phyloP scores from a whole-genome alignment of 2,329 filamentous ascomycete species.

The Sarocladium oryzae region DNA sequence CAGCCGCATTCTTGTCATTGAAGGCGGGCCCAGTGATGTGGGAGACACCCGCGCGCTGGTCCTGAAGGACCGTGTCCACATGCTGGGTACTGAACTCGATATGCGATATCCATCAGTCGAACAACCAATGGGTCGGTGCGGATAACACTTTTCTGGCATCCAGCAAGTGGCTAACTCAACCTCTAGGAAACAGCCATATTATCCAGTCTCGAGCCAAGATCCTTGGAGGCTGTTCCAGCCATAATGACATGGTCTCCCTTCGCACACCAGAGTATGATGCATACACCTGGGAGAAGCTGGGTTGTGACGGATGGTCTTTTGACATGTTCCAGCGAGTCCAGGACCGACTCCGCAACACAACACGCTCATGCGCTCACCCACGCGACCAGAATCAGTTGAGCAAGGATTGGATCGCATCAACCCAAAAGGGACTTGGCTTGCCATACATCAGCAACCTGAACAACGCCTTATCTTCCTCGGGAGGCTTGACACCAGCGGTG shows the following conservation, averaged over 20 bases:
- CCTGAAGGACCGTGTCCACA: slow-evolving; percentile 70
- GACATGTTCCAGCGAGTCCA: slow-evolving; percentile 67
- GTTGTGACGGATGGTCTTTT: slow-evolving; percentile 72
- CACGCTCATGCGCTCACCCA: slow-evolving; percentile 62
- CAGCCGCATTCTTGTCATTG: slow-evolving; percentile 61
- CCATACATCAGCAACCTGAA: slow-evolving; percentile 76
- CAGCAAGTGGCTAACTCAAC: no score
- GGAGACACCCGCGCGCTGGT: slow-evolving; percentile 73
- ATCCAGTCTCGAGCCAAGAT: slow-evolving; percentile 78
- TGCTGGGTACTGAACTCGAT: slow-evolving; percentile 73
- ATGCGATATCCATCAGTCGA: slow-evolving; percentile 78
- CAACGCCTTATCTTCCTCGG: slow-evolving; percentile 62
- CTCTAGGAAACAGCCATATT: slow-evolving; percentile 74
- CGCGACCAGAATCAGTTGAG: slow-evolving; percentile 76
- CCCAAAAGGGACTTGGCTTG: slow-evolving; percentile 65
- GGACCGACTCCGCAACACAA: slow-evolving; percentile 69
- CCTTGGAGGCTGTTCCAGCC: slow-evolving; percentile 76
- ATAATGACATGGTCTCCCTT: slow-evolving; percentile 81
- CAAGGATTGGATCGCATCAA: slow-evolving; percentile 73
- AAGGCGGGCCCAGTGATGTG: slow-evolving; percentile 74
- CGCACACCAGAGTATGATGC: slow-evolving; percentile 75
- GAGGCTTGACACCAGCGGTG: slow-evolving; percentile 63
- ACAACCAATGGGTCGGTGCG: slow-evolving; percentile 62
- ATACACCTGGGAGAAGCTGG: slow-evolving; percentile 66
- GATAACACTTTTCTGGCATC: no score